Percentiles rank a stretch among this genome's conserved stretches.
phyloP scores from a whole-genome alignment of 352 stramenopile genomes.

The Globisporangium irregulare region DNA sequence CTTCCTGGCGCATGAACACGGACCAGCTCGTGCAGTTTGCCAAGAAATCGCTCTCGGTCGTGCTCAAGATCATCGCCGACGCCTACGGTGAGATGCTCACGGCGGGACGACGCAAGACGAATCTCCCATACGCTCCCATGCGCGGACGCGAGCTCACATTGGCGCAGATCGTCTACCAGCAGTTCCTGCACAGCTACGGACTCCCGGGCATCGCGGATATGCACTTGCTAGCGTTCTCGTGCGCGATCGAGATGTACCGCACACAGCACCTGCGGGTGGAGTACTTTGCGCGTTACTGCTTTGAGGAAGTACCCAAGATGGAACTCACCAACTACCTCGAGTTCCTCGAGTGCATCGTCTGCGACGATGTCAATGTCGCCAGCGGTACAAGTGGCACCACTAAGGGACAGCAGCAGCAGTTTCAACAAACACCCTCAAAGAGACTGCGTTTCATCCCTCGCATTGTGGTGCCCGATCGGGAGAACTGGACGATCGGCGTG shows the following conservation, averaged over 20 bases:
- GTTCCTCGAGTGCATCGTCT: conserved; percentile 77
- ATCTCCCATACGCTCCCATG: conserved; percentile 11
- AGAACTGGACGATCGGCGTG: conserved; percentile 62
- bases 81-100: conserved; percentile 75
- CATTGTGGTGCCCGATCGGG: conserved; percentile 60
- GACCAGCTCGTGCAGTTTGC: conserved; percentile 77
- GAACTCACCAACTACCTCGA: conserved; percentile 65
- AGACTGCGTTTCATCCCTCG: conserved; percentile 47
- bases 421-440: conserved; percentile 22
- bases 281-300: conserved; percentile 73
- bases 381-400: neutral
- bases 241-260: conserved; percentile 63
- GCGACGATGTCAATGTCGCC: conserved; percentile 32
- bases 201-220: conserved; percentile 76
- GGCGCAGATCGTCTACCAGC: conserved; percentile 77
- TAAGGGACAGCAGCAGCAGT: neutral
- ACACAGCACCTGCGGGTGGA: conserved; percentile 68
- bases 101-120: conserved; percentile 40
- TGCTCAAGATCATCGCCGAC: conserved; percentile 70
- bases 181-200: conserved; percentile 79
- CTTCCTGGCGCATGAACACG: conserved; percentile 80
- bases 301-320: conserved; percentile 55
- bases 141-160: conserved; percentile 42
- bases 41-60: conserved; percentile 65
- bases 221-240: conserved; percentile 74